A percentile compares a stretch with the other conserved stretches of the same genome.
phyloP scores from a whole-genome alignment of 192 early-diverging fungal species.

The Helicostylum pulchrum region DNA sequence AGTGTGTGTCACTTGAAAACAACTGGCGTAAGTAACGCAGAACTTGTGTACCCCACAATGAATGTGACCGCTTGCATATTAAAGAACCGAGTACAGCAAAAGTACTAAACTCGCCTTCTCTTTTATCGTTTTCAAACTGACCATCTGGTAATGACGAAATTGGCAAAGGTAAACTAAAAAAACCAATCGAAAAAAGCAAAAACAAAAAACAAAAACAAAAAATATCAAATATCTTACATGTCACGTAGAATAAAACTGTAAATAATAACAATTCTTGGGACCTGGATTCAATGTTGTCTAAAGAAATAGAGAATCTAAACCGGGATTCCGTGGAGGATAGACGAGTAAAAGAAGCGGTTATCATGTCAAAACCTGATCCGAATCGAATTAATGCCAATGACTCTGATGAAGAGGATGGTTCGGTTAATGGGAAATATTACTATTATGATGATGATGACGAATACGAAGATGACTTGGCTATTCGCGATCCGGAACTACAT shows the following conservation, averaged over 20 bases:
- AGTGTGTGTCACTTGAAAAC: too few relatives aligned
- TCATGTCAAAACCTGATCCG: constrained; percentile 33
- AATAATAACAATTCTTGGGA: constrained; percentile 10
- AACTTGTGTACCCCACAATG: too few relatives aligned
- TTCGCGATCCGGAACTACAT: constrained; percentile 31
- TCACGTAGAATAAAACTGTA: background rate
- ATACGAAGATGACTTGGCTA: constrained; percentile 25
- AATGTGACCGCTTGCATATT: too few relatives aligned
- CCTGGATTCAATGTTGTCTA: constrained; percentile 12
- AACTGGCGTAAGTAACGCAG: too few relatives aligned
- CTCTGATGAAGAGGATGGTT: constrained; percentile 9
- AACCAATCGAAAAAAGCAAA: too few relatives aligned
- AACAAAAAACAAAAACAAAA: background rate
- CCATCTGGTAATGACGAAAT: too few relatives aligned
- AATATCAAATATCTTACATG: background rate
- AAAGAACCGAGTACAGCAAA: too few relatives aligned
- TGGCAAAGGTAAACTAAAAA: too few relatives aligned
- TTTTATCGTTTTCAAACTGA: too few relatives aligned
- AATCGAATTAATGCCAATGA: constrained; percentile 25
- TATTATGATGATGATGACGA: constrained; percentile 20
- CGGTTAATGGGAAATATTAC: background rate
- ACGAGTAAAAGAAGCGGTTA: constrained; percentile 26
- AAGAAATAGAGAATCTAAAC: constrained; percentile 35
- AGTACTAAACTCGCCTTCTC: too few relatives aligned
- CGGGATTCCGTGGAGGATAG: constrained; percentile 30